Base-by-base conservation (phyloP, 371 early-diverging fungal genomes). In the Zychaea mexicana region DNA sequence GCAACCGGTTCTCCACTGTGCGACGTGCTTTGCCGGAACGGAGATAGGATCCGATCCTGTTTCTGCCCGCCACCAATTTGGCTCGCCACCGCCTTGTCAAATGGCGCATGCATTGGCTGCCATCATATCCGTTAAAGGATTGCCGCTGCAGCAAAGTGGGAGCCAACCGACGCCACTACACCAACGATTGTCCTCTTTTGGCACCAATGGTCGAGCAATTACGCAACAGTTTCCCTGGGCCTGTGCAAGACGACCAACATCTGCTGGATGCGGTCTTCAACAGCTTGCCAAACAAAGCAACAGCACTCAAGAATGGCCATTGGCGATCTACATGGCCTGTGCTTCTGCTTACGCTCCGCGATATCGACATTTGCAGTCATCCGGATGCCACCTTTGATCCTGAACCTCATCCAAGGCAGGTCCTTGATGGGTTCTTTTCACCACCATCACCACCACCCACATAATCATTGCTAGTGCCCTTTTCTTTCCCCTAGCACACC, bases 61-160 rank as follows among this genome's bases (percentile, higher is more conserved):
- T 47, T 17, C 49, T 60, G 19, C 60, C 60, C 12, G 45, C 47
- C 24, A 47, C n/a, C 60, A 45, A n/a, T 17, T 6, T 19, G 7
- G 47, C 27, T 17, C 49, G 60, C 26, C 60, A 60, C 46, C 60
- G 60, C 46, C n/a, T 60, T 9, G 45, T 60, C 47, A 60, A 60
- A 49, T 60, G 60, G 49, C 60, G 60, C 9, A 26, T 60, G 45
- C 47, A 26, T 27, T 60, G 60, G 60, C 31, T 60, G 9, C 60
- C 49, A 1, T 32, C 49, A 7, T 49, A 19, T 7, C 60, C 60
- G 17, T 32, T 57, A 27, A 57, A 57, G 57, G 22, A 6, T 38
- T 57, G 57, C 31, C 60, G 32, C n/a, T 60, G 60, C 38, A 42
- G 39, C 17, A 52, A 13, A n/a, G 5, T 9, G 2, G 53, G 26